Conservation (phyloP, 176 grass and related monocot species). For the Zea luxurians region DNA sequence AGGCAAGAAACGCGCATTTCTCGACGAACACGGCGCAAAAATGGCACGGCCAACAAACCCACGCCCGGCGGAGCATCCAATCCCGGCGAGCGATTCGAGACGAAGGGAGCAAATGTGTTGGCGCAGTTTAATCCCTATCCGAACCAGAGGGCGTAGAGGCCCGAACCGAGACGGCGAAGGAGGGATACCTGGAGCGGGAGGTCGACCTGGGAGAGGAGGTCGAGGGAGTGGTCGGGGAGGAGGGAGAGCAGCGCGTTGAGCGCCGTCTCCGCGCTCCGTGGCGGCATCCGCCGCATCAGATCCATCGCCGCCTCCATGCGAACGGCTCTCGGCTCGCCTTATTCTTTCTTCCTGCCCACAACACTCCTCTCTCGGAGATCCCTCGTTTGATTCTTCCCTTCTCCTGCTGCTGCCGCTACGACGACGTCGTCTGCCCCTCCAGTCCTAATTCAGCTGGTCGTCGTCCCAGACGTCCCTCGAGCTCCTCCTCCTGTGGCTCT, state of each 20-base stretch:
- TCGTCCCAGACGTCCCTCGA: neutral
- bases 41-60: neutral
- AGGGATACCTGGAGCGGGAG: constrained; percentile 76
- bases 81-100: neutral
- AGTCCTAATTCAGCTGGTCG: constrained; percentile 22
- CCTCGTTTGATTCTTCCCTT: neutral
- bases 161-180: neutral
- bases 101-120: neutral
- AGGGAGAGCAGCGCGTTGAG: constrained; percentile 87
- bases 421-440: neutral
- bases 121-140: constrained; percentile 1
- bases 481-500: neutral
- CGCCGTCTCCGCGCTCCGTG: constrained; percentile 80
- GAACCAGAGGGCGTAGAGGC: neutral
- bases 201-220: constrained; percentile 99
- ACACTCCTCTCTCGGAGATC: constrained; percentile 1
- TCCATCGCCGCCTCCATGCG: constrained; percentile 94
- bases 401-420: neutral
- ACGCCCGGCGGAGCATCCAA: constrained; percentile 1
- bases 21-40: neutral
- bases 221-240: constrained; percentile 87
- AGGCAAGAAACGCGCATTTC: neutral
- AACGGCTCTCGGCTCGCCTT: neutral
- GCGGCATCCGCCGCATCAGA: constrained; percentile 98
- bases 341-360: neutral